Conservation (phyloP, 2,329 filamentous ascomycete species). For the Colletotrichum spaethianum region DNA sequence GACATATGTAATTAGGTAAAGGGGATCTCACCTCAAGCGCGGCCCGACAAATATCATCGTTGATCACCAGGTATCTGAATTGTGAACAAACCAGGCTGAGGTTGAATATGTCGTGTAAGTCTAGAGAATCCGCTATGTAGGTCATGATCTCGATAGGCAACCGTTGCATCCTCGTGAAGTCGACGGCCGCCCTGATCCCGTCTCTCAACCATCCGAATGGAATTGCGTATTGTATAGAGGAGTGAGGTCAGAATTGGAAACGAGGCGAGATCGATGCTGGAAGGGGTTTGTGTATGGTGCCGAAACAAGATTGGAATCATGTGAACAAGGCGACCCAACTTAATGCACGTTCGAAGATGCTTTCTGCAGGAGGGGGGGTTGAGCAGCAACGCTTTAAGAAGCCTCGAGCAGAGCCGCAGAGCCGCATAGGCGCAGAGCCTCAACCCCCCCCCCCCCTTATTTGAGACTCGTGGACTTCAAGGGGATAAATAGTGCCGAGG, state of each 20-base stretch:
- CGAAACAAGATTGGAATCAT: neutral
- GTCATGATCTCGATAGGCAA: conserved; percentile 77
- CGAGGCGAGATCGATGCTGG: neutral
- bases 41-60: conserved; percentile 70
- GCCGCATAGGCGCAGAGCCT: too few species aligned
- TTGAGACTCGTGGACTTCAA: too few species aligned
- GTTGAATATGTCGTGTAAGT: conserved; percentile 70
- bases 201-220: conserved; percentile 11
- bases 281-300: neutral
- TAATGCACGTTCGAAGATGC: neutral
- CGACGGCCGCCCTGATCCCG: conserved; percentile 10
- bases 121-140: conserved; percentile 67
- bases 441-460: too few species aligned
- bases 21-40: conserved; percentile 67
- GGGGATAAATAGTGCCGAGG: neutral
- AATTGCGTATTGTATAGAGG: neutral
- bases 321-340: neutral
- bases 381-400: neutral
- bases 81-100: conserved; percentile 67
- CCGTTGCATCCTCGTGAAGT: conserved; percentile 30
- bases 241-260: neutral
- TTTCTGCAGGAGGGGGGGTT: neutral
- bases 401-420: neutral
- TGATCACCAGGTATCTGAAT: conserved; percentile 65
- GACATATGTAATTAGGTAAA: neutral